These are phyloP conservation scores for Rhipidocladum racemiflorum DNA, from an alignment of 176 grass and related monocot species.

Conservation along the genomic window DNA sequence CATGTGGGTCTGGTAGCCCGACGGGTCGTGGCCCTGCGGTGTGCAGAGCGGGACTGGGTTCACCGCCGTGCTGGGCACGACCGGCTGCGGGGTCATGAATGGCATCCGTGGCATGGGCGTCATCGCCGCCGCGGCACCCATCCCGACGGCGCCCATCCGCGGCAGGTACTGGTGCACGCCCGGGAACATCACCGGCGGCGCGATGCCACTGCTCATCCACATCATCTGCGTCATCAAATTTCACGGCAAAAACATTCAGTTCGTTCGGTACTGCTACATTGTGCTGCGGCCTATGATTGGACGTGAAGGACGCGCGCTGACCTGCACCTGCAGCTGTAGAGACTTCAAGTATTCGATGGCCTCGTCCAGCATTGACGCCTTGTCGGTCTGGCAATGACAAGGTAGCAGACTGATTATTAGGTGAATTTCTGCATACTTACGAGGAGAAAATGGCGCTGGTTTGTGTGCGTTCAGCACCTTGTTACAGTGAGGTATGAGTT, in stretches of 20 bases:
- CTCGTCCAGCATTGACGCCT: slow-evolving; percentile 97
- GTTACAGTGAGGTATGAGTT: slow-evolving; percentile 97
- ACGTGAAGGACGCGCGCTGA: neutral
- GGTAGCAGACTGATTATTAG: neutral
- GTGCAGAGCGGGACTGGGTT: slow-evolving; percentile 39
- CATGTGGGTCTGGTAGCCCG: slow-evolving; percentile 49
- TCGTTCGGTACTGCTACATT: too few species aligned
- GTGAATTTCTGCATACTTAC: neutral
- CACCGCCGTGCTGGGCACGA: slow-evolving; percentile 12
- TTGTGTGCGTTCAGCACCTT: slow-evolving; percentile 39
- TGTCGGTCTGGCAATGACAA: slow-evolving; percentile 56
- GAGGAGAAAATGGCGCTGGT: neutral
- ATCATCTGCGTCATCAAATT: slow-evolving; percentile 52
- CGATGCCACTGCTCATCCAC: slow-evolving; percentile 93
- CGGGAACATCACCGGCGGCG: slow-evolving; percentile 79
- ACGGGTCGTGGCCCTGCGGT: slow-evolving; percentile 24
- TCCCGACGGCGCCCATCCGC: slow-evolving; percentile 49
- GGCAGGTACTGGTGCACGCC: slow-evolving; percentile 77
- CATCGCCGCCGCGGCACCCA: slow-evolving; percentile 39
- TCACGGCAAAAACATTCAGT: neutral
- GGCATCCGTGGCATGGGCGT: slow-evolving; percentile 55
- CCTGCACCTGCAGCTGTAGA: slow-evolving; percentile 93
- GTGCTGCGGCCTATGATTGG: neutral
- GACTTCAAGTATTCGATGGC: slow-evolving; percentile 94
- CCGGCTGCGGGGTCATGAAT: slow-evolving; percentile 50